phyloP scores from a whole-genome alignment of 2,329 filamentous ascomycete species.

The Pseudogymnoascus sp. region DNA sequence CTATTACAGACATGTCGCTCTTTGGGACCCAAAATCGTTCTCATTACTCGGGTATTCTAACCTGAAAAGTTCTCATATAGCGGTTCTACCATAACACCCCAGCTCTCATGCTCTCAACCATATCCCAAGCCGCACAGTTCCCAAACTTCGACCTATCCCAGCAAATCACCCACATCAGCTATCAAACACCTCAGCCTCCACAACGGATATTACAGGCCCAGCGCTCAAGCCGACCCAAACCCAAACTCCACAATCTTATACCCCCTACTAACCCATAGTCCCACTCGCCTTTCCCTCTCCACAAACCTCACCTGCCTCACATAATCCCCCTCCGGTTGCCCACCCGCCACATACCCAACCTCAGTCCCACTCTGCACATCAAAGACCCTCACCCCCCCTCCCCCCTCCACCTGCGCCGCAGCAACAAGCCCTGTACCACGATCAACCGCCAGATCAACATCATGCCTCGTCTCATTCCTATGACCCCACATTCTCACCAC shows the following conservation, averaged over 20 bases:
- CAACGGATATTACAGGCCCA: too few relatives aligned
- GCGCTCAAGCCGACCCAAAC: background rate
- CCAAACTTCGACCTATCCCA: background rate
- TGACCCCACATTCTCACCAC: slow-evolving; percentile 43
- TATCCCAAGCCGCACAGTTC: background rate
- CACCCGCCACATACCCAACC: background rate
- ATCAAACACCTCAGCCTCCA: too few relatives aligned
- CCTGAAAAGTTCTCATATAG: background rate
- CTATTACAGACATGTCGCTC: background rate
- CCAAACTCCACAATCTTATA: background rate
- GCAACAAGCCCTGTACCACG: slow-evolving; percentile 42
- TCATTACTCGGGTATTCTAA: background rate
- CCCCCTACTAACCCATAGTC: background rate
- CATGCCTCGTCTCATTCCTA: slow-evolving; percentile 40
- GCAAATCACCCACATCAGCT: background rate
- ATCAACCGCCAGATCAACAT: slow-evolving; percentile 46
- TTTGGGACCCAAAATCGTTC: background rate
- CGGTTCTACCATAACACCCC: background rate
- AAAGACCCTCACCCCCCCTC: slow-evolving; percentile 6
- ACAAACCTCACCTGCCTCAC: background rate
- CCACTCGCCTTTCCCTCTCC: background rate
- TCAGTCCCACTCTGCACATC: background rate
- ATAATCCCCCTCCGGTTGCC: background rate
- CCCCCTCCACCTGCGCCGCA: slow-evolving; percentile 41
- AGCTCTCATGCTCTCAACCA: background rate